phyloP scores from a whole-genome alignment of 2,329 filamentous ascomycete genomes.

The Claviceps sp. region DNA sequence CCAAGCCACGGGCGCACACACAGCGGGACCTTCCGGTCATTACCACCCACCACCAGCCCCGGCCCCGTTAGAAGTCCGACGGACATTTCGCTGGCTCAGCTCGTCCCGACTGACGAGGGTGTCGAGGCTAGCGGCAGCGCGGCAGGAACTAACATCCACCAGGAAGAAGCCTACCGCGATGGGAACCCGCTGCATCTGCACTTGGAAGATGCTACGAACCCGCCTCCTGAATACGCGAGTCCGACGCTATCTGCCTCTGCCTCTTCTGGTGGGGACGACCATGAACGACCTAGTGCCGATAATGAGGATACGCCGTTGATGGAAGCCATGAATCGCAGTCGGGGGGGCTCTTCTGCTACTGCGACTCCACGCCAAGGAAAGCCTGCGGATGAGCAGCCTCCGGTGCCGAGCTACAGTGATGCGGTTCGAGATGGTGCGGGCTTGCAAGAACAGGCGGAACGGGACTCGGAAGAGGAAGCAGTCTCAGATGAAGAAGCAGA shows the following conservation, averaged over 20 bases:
- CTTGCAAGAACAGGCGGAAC: slow-evolving; percentile 13
- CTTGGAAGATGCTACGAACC: slow-evolving; percentile 43
- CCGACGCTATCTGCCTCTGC: slow-evolving; percentile 44
- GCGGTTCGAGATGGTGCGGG: slow-evolving; percentile 44
- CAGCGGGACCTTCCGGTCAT: slow-evolving; percentile 65
- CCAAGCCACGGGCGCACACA: slow-evolving; percentile 59
- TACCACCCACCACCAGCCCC: slow-evolving; percentile 71
- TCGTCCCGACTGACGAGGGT: slow-evolving; percentile 57
- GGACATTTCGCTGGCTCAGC: slow-evolving; percentile 84
- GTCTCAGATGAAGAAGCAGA: not conserved
- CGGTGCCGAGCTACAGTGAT: slow-evolving; percentile 74
- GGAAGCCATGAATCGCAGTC: slow-evolving; percentile 34
- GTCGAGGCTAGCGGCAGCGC: slow-evolving; percentile 41
- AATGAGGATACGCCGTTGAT: slow-evolving; percentile 45
- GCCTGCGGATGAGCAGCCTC: slow-evolving; percentile 28
- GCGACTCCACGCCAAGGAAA: slow-evolving; percentile 12
- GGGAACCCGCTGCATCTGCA: slow-evolving; percentile 25
- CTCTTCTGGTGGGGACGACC: slow-evolving; percentile 23
- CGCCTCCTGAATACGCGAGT: slow-evolving; percentile 60
- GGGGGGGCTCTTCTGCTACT: slow-evolving; percentile 35
- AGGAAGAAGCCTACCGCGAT: slow-evolving; percentile 16
- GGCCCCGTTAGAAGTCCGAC: slow-evolving; percentile 85
- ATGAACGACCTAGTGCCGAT: slow-evolving; percentile 40
- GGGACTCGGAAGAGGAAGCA: slow-evolving; percentile 1
- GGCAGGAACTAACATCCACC: slow-evolving; percentile 1